Conservation (phyloP, 305 asterid genomes). For the Solanum hybrid region DNA sequence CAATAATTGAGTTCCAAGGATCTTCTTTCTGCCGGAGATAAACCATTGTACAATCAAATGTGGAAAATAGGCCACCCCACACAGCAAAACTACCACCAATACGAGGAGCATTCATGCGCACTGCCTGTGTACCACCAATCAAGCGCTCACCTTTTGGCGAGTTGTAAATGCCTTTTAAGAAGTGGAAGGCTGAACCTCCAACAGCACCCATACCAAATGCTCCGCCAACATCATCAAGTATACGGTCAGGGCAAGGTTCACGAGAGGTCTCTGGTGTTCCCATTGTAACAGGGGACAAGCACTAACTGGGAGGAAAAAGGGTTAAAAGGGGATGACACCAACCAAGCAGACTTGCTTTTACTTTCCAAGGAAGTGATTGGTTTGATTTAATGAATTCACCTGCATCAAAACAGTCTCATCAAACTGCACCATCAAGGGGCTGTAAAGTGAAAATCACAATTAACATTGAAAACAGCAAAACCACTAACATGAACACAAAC, state of each 20-base stretch:
- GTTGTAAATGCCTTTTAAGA: background rate
- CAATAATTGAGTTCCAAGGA: background rate
- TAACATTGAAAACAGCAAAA: background rate
- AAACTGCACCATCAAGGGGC: background rate
- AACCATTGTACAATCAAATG: background rate
- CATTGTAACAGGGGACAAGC: background rate
- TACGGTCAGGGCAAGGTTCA: background rate
- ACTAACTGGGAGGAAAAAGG: background rate
- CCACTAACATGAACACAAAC: background rate
- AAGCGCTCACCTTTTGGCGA: background rate
- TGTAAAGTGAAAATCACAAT: background rate
- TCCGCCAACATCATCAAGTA: background rate
- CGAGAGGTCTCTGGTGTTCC: background rate
- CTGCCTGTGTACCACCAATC: background rate
- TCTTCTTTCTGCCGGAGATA: background rate
- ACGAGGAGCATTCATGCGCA: background rate
- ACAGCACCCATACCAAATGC: background rate
- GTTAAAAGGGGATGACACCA: background rate
- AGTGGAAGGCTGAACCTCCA: background rate
- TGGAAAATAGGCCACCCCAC: background rate
- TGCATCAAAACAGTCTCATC: background rate
- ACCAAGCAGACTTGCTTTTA: background rate
- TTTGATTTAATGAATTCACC: background rate
- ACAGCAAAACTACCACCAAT: background rate
- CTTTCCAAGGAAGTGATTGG: background rate